These are phyloP conservation scores for Naganishia friedmannii DNA, from an alignment of 768 basidiomycete genomes.

Conservation along the genomic window DNA sequence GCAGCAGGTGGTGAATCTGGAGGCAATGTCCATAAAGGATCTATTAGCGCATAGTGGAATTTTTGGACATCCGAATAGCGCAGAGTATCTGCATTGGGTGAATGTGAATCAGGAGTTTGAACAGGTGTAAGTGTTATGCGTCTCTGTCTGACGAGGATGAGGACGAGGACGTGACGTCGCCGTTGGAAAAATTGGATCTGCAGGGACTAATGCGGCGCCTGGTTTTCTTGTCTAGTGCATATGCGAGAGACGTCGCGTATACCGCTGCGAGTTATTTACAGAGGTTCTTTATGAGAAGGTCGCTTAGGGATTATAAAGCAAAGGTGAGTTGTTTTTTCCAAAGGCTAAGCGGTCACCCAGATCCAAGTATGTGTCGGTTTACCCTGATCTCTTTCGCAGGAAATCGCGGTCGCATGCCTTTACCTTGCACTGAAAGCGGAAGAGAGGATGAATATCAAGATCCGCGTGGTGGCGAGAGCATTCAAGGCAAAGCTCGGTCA, in stretches of 20 bases:
- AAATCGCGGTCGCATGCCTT: conserved; percentile 25
- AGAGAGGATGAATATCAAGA: conserved; percentile 25
- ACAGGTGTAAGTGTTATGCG: conserved; percentile 12
- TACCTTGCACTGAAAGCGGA: conserved; percentile 28
- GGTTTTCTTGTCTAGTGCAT: not conserved
- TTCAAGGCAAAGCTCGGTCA: conserved; percentile 6
- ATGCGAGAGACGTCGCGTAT: conserved; percentile 19
- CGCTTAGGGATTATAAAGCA: conserved; percentile 5
- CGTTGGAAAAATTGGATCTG: too few species aligned
- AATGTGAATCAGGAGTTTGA: conserved; percentile 23
- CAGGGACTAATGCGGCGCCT: not conserved
- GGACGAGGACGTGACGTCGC: not conserved
- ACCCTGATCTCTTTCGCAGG: not conserved
- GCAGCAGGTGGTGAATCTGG: not conserved
- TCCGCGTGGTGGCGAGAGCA: conserved; percentile 14
- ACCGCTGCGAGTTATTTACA: conserved; percentile 24
- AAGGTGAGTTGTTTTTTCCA: not conserved
- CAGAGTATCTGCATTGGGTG: conserved; percentile 17
- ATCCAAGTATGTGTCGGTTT: too few species aligned
- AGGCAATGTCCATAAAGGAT: conserved; percentile 8
- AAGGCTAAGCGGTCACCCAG: too few species aligned
- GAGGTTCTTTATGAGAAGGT: conserved; percentile 29
- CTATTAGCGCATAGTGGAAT: conserved; percentile 4
- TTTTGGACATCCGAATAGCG: conserved; percentile 10
- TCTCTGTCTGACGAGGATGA: not conserved